These are phyloP conservation scores for Volvox africanus DNA, from an alignment of 139 green algal genomes.

Conservation along the genomic window DNA sequence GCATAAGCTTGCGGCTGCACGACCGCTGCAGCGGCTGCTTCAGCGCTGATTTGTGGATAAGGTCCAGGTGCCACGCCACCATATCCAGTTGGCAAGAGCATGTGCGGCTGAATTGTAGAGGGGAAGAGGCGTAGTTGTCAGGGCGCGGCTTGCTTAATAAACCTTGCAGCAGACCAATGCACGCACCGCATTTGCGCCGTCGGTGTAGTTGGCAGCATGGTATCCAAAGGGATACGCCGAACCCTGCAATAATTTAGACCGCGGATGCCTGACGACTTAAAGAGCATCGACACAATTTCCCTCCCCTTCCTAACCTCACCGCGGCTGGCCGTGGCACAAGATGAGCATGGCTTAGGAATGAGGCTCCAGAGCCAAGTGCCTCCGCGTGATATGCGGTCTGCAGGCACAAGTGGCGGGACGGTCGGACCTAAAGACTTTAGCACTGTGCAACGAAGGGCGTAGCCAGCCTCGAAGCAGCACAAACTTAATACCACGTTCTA, in stretches of 20 bases:
- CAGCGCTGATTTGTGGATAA: not conserved
- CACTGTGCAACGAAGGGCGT: not conserved
- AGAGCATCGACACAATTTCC: not conserved
- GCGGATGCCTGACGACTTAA: not conserved
- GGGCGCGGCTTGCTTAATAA: not conserved
- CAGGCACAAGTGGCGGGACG: not conserved
- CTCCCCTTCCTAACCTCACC: not conserved
- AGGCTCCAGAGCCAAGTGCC: not conserved
- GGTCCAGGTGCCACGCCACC: not conserved
- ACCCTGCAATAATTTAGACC: slow-evolving; percentile 4
- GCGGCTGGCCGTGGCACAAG: not conserved
- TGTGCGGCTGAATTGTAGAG: not conserved
- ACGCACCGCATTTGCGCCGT: not conserved
- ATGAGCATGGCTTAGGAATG: not conserved
- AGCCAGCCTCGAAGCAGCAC: not conserved
- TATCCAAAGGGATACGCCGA: slow-evolving; percentile 1
- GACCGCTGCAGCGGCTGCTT: not conserved
- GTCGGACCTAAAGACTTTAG: not conserved
- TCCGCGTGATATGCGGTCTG: slow-evolving; percentile 9
- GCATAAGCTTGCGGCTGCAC: not conserved
- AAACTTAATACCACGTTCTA: no score
- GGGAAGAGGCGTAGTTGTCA: not conserved
- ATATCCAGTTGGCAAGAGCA: not conserved
- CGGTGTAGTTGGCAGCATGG: not conserved
- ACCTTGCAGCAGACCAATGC: not conserved